Conservation (phyloP, 352 stramenopile species). For the Globisporangium uncinulatum region DNA sequence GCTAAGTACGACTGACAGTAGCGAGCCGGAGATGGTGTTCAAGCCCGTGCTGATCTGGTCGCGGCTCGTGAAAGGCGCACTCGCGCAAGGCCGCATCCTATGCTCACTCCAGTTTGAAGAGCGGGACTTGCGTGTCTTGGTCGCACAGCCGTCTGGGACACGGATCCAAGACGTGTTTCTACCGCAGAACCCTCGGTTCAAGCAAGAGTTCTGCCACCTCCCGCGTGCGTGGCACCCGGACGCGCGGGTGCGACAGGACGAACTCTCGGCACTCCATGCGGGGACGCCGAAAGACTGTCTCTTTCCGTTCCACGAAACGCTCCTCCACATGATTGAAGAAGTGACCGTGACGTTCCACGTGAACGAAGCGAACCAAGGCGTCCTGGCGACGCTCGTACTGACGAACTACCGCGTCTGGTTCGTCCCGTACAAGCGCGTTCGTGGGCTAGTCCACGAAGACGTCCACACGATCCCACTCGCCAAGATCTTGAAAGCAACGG, state of each 20-base stretch:
- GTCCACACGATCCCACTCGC: constrained; percentile 76
- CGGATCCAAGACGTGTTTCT: constrained; percentile 76
- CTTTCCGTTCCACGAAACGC: constrained; percentile 80
- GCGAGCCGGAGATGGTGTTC: constrained; percentile 21
- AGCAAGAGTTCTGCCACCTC: constrained; percentile 68
- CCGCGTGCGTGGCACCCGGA: constrained; percentile 80
- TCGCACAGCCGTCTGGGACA: constrained; percentile 67
- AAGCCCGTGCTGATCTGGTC: constrained; percentile 72
- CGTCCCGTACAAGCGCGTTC: constrained; percentile 70
- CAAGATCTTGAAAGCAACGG: constrained; percentile 74
- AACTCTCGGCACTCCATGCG: constrained; percentile 59
- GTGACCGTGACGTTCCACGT: constrained; percentile 86
- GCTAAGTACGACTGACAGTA: constrained; percentile 10
- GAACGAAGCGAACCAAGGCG: constrained; percentile 80
- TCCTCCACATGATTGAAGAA: constrained; percentile 83
- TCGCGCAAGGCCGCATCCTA: constrained; percentile 55
- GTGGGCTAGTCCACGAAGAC: constrained; percentile 74
- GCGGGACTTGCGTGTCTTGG: constrained; percentile 50
- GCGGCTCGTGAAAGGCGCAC: constrained; percentile 51
- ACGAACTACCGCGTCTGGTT: constrained; percentile 86
- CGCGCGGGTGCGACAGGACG: constrained; percentile 49
- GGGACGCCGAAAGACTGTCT: constrained; percentile 66
- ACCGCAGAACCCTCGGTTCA: constrained; percentile 75
- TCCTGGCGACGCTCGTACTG: constrained; percentile 70
- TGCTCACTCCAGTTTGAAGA: constrained; percentile 76